A percentile compares a stretch with the other conserved stretches of the same genome.
Conservation (phyloP, 2,329 filamentous ascomycete species). For the Colletotrichum sp. region DNA sequence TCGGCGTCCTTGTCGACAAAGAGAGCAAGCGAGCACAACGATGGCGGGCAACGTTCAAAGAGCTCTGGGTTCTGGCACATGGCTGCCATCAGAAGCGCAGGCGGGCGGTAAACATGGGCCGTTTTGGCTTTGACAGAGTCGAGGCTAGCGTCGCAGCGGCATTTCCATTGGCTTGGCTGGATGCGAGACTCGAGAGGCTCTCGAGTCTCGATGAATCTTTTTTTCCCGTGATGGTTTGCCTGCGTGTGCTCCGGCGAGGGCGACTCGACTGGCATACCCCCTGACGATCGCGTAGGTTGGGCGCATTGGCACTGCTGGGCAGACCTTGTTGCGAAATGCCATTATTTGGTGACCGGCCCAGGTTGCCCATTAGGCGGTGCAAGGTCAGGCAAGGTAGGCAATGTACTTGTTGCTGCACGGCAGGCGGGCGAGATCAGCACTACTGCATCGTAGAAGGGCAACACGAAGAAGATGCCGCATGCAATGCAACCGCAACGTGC, state of each 20-base stretch:
- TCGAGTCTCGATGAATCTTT: neutral
- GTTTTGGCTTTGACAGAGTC: neutral
- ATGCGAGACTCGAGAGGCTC: neutral
- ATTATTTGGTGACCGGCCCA: neutral
- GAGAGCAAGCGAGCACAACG: neutral
- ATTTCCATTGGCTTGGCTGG: constrained; percentile 13
- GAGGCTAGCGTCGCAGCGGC: constrained; percentile 6
- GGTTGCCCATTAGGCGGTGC: neutral
- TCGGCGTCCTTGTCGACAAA: neutral
- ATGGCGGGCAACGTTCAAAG: neutral
- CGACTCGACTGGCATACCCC: neutral
- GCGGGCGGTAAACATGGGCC: neutral
- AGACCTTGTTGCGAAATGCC: neutral
- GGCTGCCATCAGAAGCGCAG: neutral
- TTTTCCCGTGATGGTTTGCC: neutral
- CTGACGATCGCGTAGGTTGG: neutral
- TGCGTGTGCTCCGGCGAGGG: neutral
- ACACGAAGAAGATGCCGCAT: constrained; percentile 4
- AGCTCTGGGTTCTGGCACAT: neutral
- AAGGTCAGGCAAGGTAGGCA: neutral
- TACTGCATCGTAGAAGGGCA: neutral
- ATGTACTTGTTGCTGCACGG: neutral
- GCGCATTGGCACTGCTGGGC: neutral
- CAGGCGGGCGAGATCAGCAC: neutral
- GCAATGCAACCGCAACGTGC: constrained; percentile 3